phyloP scores from a whole-genome alignment of 257 asterid species.

The Solanum sitiens region DNA sequence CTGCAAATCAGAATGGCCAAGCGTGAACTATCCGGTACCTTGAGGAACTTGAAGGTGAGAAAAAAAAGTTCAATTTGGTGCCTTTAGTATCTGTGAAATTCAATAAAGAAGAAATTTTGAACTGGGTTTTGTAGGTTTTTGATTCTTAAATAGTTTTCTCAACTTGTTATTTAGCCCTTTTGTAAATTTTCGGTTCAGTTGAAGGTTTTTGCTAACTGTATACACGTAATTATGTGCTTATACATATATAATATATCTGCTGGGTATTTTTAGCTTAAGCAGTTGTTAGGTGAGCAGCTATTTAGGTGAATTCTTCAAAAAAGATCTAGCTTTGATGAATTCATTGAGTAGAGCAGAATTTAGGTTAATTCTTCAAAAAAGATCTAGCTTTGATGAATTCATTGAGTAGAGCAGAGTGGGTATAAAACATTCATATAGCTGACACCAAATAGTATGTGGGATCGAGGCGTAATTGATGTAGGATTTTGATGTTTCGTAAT shows the following conservation, averaged over 20 bases:
- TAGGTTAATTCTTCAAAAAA: not conserved
- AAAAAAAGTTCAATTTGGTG: not conserved
- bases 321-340: too few relatives aligned
- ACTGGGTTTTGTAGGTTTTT: not conserved
- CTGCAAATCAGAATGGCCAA: conserved; percentile 52
- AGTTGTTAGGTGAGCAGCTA: not conserved
- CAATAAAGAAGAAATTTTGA: not conserved
- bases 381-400: not conserved
- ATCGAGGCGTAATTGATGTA: not conserved
- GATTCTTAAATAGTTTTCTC: not conserved
- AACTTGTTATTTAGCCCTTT: not conserved
- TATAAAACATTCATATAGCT: not conserved
- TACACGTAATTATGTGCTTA: not conserved
- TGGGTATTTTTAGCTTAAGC: too few relatives aligned
- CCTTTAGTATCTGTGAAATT: not conserved
- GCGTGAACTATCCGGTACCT: conserved; percentile 71
- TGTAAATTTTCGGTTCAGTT: not conserved
- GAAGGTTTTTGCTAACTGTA: not conserved
- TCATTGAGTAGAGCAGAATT: too few relatives aligned
- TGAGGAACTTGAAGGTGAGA: conserved; percentile 77
- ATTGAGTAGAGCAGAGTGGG: not conserved
- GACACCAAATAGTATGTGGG: not conserved
- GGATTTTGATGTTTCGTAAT: not conserved
- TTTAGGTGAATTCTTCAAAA: not conserved
- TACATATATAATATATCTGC: not conserved